Evolutionary conservation across 78 protist genomes (phyloP), one percentile per base, ranked within the genome.

Genomic region (Guillardia theta): DNA sequence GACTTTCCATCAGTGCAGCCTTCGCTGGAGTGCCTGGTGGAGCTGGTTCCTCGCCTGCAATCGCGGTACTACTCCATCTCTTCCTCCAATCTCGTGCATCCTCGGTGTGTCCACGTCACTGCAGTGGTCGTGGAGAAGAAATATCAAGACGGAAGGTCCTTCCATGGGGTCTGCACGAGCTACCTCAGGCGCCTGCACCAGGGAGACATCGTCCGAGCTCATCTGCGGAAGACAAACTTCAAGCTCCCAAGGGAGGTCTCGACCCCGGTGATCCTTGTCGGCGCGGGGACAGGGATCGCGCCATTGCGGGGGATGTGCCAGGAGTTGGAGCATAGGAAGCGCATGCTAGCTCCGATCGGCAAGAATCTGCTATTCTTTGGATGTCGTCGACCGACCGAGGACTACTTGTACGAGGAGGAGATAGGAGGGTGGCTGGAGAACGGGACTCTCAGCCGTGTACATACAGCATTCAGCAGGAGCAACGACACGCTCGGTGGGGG

Each of bases 61-160:
- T 64, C 64, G 6, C 54, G 93, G 48, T 88, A 80, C 90, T 88
- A 88, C 93, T 88, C 93, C 93, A 88, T 88, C 64, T 88, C 93
- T 9, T 88, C 93, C 39, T 30, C 53, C 93, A 48, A 27, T 64
- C 41, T 46, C 36, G 22, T 64, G 43, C 6, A 30, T 18, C 93
- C 93, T 9, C 36, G 12, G 46, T 33, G 47, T 37, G 62, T 88
- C 41, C 93, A 88, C 64, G 93, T 88, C 70, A 88, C 93, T 22
- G 54, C 76, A 21, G 54, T 33, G n/a, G 93, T 88, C 30, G 93
- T 48, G 53, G 47, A 33, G 47, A 30, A 88, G 64, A 5, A 45
- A 43, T 36, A 33, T 6, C 53, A 33, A 22, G 93, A 88, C 62
- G 90, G 48, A 36, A 54, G 93, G 46, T 1, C n/a, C 47, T 88